Conservation (phyloP, 1,284 basidiomycete species). For the Xerocomus tenax region DNA sequence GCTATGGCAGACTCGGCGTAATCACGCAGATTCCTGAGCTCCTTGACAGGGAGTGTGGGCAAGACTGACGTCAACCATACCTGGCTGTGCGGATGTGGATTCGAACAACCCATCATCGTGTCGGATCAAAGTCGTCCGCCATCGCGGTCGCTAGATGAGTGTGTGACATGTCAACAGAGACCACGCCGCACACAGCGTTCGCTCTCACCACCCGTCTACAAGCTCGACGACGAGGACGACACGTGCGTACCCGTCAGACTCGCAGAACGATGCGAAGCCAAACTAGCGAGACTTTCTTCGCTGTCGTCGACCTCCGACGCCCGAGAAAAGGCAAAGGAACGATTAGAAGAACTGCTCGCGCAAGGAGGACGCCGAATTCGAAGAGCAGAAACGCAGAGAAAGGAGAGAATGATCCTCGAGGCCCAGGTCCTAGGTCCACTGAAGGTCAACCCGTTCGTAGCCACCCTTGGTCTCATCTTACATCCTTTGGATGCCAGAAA, state of each 20-base stretch:
- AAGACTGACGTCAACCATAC: slow-evolving; percentile 76
- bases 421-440: slow-evolving; percentile 92
- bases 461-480: slow-evolving; percentile 4
- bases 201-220: slow-evolving; percentile 46
- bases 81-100: slow-evolving; percentile 93
- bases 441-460: slow-evolving; percentile 51
- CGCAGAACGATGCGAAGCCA: slow-evolving; percentile 74
- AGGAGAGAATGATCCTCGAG: slow-evolving; percentile 80
- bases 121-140: slow-evolving; percentile 53
- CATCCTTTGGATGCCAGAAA: slow-evolving; percentile 68
- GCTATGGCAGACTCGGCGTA: slow-evolving; percentile 41
- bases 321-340: slow-evolving; percentile 44
- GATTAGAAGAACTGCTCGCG: slow-evolving; percentile 56
- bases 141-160: slow-evolving; percentile 26
- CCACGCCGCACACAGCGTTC: slow-evolving; percentile 47
- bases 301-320: slow-evolving; percentile 47
- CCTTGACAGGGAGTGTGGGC: slow-evolving; percentile 63
- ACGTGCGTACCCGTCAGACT: slow-evolving; percentile 90
- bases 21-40: slow-evolving; percentile 51
- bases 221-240: slow-evolving; percentile 58
- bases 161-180: slow-evolving; percentile 35
- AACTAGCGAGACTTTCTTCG: slow-evolving; percentile 66
- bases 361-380: slow-evolving; percentile 65
- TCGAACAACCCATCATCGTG: slow-evolving; percentile 94
- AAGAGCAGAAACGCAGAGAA: slow-evolving; percentile 68